These are phyloP conservation scores for Diaporthe longicolla DNA, from an alignment of 2,329 filamentous ascomycete genomes.

Conservation along the genomic window DNA sequence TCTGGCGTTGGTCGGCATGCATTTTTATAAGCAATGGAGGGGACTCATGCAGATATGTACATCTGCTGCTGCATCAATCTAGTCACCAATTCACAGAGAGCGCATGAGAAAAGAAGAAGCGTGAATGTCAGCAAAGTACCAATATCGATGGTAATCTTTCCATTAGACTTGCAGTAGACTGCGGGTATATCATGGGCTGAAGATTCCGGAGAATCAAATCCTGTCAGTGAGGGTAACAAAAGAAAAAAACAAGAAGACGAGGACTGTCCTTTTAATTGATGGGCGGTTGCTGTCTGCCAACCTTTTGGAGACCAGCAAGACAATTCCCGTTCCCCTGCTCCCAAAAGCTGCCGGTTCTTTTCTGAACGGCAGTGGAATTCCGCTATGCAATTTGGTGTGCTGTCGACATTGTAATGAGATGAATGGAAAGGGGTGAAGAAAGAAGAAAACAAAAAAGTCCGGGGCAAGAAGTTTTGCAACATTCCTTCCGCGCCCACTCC, in stretches of 20 bases:
- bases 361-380: conserved; percentile 4
- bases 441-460: background rate
- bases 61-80: conserved; percentile 12
- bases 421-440: background rate
- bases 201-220: conserved; percentile 14
- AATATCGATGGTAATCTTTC: conserved; percentile 24
- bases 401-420: background rate
- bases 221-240: conserved; percentile 26
- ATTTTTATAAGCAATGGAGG: background rate
- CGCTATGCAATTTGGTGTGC: conserved; percentile 39
- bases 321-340: background rate
- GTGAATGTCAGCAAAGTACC: conserved; percentile 1
- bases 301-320: background rate
- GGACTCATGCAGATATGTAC: background rate
- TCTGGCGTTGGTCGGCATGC: conserved; percentile 22
- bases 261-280: background rate
- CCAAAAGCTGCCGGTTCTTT: conserved; percentile 2
- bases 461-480: conserved; percentile 10
- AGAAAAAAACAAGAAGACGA: conserved; percentile 2
- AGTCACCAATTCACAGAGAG: background rate
- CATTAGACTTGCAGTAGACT: conserved; percentile 37
- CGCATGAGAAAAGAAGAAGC: background rate
- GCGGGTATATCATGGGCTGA: conserved; percentile 33
- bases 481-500: background rate
- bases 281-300: background rate